Percentiles rank a stretch among this genome's conserved stretches.
Evolutionary conservation across 495 filamentous ascomycete genomes (phyloP).

Genomic region (Oidiodendron maius): DNA sequence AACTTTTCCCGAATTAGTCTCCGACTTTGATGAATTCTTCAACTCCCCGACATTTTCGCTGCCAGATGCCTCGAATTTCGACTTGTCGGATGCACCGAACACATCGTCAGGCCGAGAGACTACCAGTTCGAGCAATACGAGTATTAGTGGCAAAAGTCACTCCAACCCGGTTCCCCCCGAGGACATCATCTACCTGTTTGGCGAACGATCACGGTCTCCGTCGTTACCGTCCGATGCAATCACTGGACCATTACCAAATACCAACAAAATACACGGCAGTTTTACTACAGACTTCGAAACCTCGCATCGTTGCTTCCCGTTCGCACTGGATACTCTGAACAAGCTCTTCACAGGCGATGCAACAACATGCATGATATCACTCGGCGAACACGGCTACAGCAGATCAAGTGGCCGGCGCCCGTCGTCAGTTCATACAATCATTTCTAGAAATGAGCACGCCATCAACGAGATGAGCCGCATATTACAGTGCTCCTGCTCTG

Average conservation of each 20-base stretch:
- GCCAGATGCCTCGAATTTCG: neutral
- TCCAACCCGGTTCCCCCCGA: neutral
- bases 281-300: neutral
- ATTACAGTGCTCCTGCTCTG: constrained; percentile 5
- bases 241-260: too few species aligned
- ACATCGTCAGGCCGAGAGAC: neutral
- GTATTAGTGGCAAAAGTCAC: neutral
- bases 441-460: neutral
- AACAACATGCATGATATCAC: too few species aligned
- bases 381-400: neutral
- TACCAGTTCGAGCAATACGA: neutral
- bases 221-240: too few species aligned
- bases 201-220: neutral
- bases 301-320: neutral
- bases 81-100: neutral
- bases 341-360: neutral
- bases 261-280: too few species aligned
- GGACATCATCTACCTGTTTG: neutral
- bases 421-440: neutral
- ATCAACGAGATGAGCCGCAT: constrained; percentile 6
- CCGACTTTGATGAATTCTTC: neutral
- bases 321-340: constrained; percentile 2
- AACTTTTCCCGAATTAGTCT: neutral
- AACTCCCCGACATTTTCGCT: neutral
- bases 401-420: neutral